Conservation (phyloP, 768 basidiomycete genomes). For the Tricholoma sp. region DNA sequence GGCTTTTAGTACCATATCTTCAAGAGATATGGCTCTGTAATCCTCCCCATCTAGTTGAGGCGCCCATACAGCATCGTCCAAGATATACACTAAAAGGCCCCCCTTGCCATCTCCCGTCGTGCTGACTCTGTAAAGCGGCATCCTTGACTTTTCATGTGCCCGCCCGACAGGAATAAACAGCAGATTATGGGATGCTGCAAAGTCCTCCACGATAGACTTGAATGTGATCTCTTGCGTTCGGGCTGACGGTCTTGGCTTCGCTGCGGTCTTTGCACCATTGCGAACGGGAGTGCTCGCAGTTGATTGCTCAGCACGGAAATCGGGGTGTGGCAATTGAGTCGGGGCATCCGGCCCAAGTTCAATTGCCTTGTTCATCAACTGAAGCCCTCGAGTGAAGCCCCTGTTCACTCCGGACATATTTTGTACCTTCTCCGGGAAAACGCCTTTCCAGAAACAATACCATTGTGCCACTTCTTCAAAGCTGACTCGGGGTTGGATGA, state of each 20-base stretch:
- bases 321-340: constrained; percentile 60
- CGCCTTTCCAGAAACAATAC: constrained; percentile 85
- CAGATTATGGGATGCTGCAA: constrained; percentile 77
- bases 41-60: constrained; percentile 48
- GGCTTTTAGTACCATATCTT: constrained; percentile 81
- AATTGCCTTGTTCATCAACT: constrained; percentile 93
- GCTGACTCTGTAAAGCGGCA: constrained; percentile 86
- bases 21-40: constrained; percentile 75
- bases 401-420: constrained; percentile 58
- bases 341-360: constrained; percentile 78
- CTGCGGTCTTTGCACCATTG: constrained; percentile 23
- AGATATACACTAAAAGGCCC: constrained; percentile 83
- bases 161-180: constrained; percentile 86
- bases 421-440: constrained; percentile 70
- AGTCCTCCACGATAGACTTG: constrained; percentile 89
- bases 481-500: constrained; percentile 81
- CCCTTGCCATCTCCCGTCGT: constrained; percentile 75
- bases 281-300: constrained; percentile 23
- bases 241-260: constrained; percentile 39
- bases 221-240: constrained; percentile 85
- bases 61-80: constrained; percentile 94
- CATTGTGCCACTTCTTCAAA: constrained; percentile 92
- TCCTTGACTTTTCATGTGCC: constrained; percentile 78
- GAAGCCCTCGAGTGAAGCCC: constrained; percentile 84
- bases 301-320: constrained; percentile 46